Conservation (phyloP, 805 yeast species). For the Yarrowia divulgata region DNA sequence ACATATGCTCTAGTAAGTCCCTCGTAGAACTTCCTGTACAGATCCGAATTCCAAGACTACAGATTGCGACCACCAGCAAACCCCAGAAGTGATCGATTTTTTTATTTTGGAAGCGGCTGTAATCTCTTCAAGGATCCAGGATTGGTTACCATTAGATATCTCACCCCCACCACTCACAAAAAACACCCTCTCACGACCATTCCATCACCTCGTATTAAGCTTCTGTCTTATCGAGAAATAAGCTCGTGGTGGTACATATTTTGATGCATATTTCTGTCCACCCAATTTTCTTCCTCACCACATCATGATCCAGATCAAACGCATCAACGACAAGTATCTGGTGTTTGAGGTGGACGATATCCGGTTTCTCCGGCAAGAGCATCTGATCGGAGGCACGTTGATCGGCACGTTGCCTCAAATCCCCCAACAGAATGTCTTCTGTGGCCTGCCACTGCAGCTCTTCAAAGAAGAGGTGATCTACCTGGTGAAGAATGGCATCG, state of each 20-base stretch:
- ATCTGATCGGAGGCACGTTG: slow-evolving; percentile 77
- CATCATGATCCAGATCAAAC: slow-evolving; percentile 30
- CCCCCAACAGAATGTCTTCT: slow-evolving; percentile 92
- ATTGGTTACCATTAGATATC: background rate
- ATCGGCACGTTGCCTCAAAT: slow-evolving; percentile 85
- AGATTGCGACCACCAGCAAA: no score
- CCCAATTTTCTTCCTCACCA: slow-evolving; percentile 1
- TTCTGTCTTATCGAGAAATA: slow-evolving; percentile 2
- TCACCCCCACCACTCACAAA: background rate
- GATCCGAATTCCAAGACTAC: no score
- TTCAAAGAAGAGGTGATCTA: slow-evolving; percentile 76
- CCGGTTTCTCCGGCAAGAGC: slow-evolving; percentile 58
- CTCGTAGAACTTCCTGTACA: no score
- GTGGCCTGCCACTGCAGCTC: slow-evolving; percentile 81
- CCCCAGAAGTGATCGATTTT: no score
- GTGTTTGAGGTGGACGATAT: slow-evolving; percentile 66
- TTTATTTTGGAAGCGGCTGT: no score
- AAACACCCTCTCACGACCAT: no score
- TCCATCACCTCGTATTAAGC: background rate
- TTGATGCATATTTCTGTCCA: slow-evolving; percentile 15
- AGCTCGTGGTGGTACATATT: background rate
- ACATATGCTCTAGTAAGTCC: no score
- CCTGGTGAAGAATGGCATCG: slow-evolving; percentile 58
- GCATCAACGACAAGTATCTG: slow-evolving; percentile 54
- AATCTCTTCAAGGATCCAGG: no score